phyloP scores from a whole-genome alignment of 1,284 basidiomycete species.

The Mixia osmundae region DNA sequence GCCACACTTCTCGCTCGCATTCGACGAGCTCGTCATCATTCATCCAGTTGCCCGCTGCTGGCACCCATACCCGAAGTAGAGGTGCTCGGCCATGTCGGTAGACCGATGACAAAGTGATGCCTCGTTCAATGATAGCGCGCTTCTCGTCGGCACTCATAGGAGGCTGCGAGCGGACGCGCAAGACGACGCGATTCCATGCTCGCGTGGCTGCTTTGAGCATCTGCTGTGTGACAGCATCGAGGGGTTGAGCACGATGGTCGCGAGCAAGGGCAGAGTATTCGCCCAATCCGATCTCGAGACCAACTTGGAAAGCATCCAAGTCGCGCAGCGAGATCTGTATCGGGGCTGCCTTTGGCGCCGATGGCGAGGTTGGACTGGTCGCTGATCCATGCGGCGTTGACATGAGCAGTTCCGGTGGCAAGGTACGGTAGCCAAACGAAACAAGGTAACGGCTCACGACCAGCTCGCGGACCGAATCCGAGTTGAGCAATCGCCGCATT shows the following conservation, averaged over 20 bases:
- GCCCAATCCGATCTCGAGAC: slow-evolving; percentile 3
- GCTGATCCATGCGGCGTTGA: too few relatives aligned
- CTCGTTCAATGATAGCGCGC: slow-evolving; percentile 1
- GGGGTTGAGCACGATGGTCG: slow-evolving; percentile 13
- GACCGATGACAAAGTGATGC: slow-evolving; percentile 6
- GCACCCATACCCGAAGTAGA: slow-evolving; percentile 24
- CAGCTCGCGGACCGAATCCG: too few relatives aligned
- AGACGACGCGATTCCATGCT: slow-evolving; percentile 22
- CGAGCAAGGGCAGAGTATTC: slow-evolving; percentile 11
- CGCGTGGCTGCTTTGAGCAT: slow-evolving; percentile 21
- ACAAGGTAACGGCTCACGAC: too few relatives aligned
- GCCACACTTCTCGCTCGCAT: slow-evolving; percentile 17
- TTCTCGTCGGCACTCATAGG: too few relatives aligned
- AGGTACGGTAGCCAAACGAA: too few relatives aligned
- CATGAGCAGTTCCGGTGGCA: too few relatives aligned
- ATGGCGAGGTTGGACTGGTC: not conserved
- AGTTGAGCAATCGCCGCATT: too few relatives aligned
- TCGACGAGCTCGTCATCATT: slow-evolving; percentile 17
- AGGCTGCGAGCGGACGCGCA: slow-evolving; percentile 21
- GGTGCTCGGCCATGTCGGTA: slow-evolving; percentile 21
- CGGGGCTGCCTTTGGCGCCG: not conserved
- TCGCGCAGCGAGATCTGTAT: slow-evolving; percentile 34
- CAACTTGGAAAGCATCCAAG: slow-evolving; percentile 47
- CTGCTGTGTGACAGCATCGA: slow-evolving; percentile 18
- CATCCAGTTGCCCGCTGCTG: slow-evolving; percentile 15